Evolutionary conservation across 2,329 filamentous ascomycete genomes (phyloP), one percentile per base, ranked within the genome.

Genomic region (Ambrosiella beaveri): DNA sequence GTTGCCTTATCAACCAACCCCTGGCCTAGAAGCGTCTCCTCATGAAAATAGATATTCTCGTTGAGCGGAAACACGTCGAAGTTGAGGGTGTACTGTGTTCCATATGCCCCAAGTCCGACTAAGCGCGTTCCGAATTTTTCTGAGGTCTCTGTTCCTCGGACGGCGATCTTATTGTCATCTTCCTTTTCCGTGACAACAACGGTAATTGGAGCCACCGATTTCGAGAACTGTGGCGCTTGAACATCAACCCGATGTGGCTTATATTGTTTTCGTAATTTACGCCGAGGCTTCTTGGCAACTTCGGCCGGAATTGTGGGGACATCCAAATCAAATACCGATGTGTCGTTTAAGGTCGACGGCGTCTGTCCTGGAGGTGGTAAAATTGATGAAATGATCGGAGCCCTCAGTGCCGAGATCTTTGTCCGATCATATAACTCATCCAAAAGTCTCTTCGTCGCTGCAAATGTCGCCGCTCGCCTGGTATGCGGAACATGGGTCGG

Each of bases 11-110:
- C 65, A 5, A 84, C 64, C 1, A 70, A 66, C 1, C 80, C 79
- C 62, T 72, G 74, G 7, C 81, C 81, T 50, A 84, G 68, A 36
- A 83, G 65, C 0, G 80, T 84, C 56, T 71, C 75, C 61, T 76
- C 72, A 57, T 83, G 80, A 57, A 84, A 84, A 66, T 75, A 83
- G 0, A 77, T 72, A 2, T 75, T 75, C 6, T 67, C 64, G 44
- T 77, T 74, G 37, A 84, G 68, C 15, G 80, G 80, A 57, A 82
- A 81, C 3, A 79, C 67, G 51, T 83, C 79, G 61, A 85, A 85
- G 64, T 84, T 75, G 39, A 77, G 73, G 0, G 79, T 77, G 64
- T 84, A 84, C 27, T 74, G 72, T 1, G 77, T 79, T 1, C 81
- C 81, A 64, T 79, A 82, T 0, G 79, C 77, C 0, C 76, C 79